These are phyloP conservation scores for Lasiosphaeria hispida DNA, from an alignment of 495 filamentous ascomycete genomes.

Conservation along the genomic window DNA sequence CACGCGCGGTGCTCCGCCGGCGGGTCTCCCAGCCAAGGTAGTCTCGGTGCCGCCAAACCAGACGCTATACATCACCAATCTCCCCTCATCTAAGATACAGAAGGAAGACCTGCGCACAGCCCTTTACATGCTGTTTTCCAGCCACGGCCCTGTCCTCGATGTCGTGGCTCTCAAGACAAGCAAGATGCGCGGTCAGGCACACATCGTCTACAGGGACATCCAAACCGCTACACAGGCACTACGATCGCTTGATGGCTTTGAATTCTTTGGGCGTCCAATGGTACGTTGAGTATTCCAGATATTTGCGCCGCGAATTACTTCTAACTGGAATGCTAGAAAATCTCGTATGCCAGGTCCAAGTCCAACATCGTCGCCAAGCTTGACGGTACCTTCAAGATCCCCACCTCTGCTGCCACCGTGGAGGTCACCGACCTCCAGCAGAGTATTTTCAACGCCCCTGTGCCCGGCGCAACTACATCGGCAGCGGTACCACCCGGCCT, in stretches of 20 bases:
- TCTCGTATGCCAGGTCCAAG: conserved; percentile 82
- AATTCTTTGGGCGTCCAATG: conserved; percentile 84
- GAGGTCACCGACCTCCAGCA: conserved; percentile 74
- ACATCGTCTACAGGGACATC: conserved; percentile 85
- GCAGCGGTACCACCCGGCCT: conserved; percentile 42
- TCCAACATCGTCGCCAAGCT: conserved; percentile 84
- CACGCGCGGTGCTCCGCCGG: conserved; percentile 27
- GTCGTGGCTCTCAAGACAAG: conserved; percentile 84
- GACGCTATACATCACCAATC: conserved; percentile 83
- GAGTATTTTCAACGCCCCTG: conserved; percentile 73
- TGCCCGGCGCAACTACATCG: conserved; percentile 46
- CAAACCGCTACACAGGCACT: conserved; percentile 86
- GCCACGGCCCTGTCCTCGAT: conserved; percentile 89
- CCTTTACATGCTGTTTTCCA: conserved; percentile 90
- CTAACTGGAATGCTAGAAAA: conserved; percentile 59
- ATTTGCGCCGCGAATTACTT: neutral
- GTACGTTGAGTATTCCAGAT: conserved; percentile 46
- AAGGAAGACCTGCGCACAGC: conserved; percentile 79
- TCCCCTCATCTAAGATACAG: conserved; percentile 75
- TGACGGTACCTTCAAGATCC: conserved; percentile 79
- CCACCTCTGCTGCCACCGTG: conserved; percentile 53
- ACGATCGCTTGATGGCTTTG: conserved; percentile 79
- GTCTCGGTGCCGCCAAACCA: conserved; percentile 34
- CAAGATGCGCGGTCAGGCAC: conserved; percentile 94
- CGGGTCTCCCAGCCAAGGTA: conserved; percentile 43